Evolutionary conservation across 345 rosid species (phyloP).

Genomic region (Dovyalis caffra): DNA sequence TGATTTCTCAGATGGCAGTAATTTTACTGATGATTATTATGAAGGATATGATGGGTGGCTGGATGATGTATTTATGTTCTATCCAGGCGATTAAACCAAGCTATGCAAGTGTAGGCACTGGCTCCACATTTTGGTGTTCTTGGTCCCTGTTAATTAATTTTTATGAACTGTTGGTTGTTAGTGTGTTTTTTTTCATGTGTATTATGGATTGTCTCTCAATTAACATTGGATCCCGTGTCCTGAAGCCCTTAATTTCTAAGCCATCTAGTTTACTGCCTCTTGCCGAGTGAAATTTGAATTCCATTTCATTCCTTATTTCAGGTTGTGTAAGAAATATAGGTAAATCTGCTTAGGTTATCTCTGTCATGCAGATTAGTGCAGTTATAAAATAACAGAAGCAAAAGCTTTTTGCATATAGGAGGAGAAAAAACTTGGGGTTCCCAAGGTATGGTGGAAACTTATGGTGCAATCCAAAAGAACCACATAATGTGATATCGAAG

Average conservation of each 20-base stretch:
- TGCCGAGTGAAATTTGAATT: background rate
- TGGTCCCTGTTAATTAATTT: background rate
- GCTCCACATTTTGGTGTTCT: background rate
- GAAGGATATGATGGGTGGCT: background rate
- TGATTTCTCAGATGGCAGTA: constrained; percentile 31
- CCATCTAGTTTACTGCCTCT: background rate
- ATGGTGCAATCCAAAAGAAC: too few relatives aligned
- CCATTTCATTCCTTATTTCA: background rate
- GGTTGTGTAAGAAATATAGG: background rate
- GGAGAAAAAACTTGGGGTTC: too few relatives aligned
- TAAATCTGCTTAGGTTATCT: too few relatives aligned
- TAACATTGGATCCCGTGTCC: background rate
- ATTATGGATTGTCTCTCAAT: background rate
- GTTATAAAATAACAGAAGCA: too few relatives aligned
- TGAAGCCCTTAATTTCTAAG: too few relatives aligned
- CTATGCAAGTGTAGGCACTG: background rate
- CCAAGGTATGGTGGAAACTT: too few relatives aligned
- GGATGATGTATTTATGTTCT: background rate
- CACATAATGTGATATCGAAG: too few relatives aligned
- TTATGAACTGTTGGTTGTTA: background rate
- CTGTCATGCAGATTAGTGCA: too few relatives aligned
- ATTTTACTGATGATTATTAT: constrained; percentile 24
- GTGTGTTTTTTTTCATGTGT: background rate
- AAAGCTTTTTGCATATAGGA: too few relatives aligned
- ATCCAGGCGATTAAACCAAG: background rate